Base-by-base conservation (phyloP, 2,329 filamentous ascomycete genomes). In the Cadophora luteo-olivacea region DNA sequence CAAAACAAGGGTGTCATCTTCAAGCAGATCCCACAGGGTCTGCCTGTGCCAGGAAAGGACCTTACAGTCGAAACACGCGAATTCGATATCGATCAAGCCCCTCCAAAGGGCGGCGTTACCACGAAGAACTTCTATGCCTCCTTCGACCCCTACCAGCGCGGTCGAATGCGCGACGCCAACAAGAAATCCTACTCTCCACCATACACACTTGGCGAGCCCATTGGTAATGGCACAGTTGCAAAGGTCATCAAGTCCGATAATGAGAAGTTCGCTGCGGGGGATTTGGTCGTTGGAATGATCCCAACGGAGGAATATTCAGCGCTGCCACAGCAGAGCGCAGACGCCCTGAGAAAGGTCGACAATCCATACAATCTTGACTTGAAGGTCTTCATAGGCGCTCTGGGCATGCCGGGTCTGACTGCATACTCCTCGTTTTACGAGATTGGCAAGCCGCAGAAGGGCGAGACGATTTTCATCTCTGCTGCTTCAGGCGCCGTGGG, bases 71-170 rank as follows among this genome's bases (percentile, higher is more conserved):
- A 96, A 79, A 80, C 85, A 72, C 85, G 86, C 69, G 84, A 87
- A 24, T 89, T 94, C 72, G 92, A 96, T 77, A 80, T 89, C 72
- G 81, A 88, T 29, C 83, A 86, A 62, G 78, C 86, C 5, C 85
- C 89, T 33, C 85, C 89, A 12, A 78, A 86, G 55, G 91, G 91
- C 71, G 90, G 93, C 51, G 79, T 97, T 61, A 87, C 87, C 38
- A 81, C 91, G 72, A 87, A 93, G 81, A 87, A 91, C 74, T 86
- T 91, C 76, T 93, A 91, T 79, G 71, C 72, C 48, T 76, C 92
- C 51, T 91, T 91, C 81, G 93, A 97, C 80, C 93, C 93, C 1
- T 97, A 97, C 83, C 88, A 92, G 83, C 91, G 94, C 67, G 91
- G 91, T 69, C 87, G 88, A 73, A 94, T 97, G 91, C 89, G 92